Base-by-base conservation (phyloP, 495 filamentous ascomycete genomes). In the Hypoxylon lenormandii region DNA sequence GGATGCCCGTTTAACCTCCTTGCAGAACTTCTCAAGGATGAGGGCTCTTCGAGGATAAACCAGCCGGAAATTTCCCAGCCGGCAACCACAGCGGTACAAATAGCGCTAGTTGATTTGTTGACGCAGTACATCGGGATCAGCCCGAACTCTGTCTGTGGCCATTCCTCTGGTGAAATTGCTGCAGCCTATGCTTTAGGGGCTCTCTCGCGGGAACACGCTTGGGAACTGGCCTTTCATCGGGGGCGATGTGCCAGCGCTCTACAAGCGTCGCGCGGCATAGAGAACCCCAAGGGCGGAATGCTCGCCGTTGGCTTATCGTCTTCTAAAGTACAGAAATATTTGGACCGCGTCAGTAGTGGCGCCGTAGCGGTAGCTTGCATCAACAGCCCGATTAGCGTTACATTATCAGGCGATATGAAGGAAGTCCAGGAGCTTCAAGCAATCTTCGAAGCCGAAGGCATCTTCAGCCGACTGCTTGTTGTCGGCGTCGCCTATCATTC, bases 101-200 rank as follows among this genome's bases (percentile, higher is more conserved):
- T 83, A n/a, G 78, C 79, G 0, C 60, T 88, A 6, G 81, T 85
- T 0, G 80, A 84, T 10, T 52, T 88, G 1, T 68, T 88, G 7
- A 60, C n/a, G 4, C 48, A 53, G 7, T 74, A 70, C 23, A 83
- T 81, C 74, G 77, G 78, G 21, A 74, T 88, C 33, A 69, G 37
- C 1, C 86, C 87, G 0, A 69, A 63, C 6, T 79, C 79, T 40
- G 86, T 88, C 1, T 80, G 87, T 3, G 88, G 88, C 4, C 88
- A 91, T 67, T 90, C 88, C 0, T 86, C 83, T 69, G 88, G 88
- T 5, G 88, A 90, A 66, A 89, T 90, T 40, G 64, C 72, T 4
- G 72, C 72, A 11, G 69, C 72, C 5, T 74, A 72, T 51, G 57
- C 72, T 12, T 15, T 58, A 8, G 30, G 62, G 30, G n/a, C 82